Evolutionary conservation across 805 yeast genomes (phyloP), one percentile per base, ranked within the genome.

Genomic region (Ogataea saltuana): DNA sequence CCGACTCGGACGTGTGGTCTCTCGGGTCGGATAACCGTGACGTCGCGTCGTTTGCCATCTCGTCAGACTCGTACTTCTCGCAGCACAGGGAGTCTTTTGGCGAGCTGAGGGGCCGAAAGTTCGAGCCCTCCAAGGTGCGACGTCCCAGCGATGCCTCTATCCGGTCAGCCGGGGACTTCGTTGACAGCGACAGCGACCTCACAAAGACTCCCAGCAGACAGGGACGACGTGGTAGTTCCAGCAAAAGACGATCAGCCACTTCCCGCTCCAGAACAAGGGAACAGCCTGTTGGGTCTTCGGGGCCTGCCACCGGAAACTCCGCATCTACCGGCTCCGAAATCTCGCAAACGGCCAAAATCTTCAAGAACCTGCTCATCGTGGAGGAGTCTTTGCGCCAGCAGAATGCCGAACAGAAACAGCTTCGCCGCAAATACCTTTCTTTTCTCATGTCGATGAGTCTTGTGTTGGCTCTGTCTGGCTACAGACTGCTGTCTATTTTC

Each of bases 381-480:
- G 99, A 91, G 63, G 96, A 90, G 58, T 81, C 88, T 42, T 69
- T 93, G 39, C 74, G 97, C 29, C 81, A 77, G 47, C 98, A 91
- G 65, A 85, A 83, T 36, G 68, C 74, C n/a, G 83, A 80, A 41
- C 90, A 88, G 59, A 76, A 80, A 41, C 68, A 75, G 6, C 67
- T 88, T 45, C 72, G 95, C 50, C 65, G 81, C 32, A 80, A 81
- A 51, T 81, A 84, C 58, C 63, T 79, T 41, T 64, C 78, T 10
- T 85, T 85, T 56, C 55, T 68, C n/a, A 49, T 75, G 39, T 65
- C 69, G 4, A 69, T 75, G 42, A 48, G 67, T 12, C 66, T 70
- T 7, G 69, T 70, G 1, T 63, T 70, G 28, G 57, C 68, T 1
- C 56, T 69, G 11, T 49, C 59, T 7, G 54, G 54, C 2, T 74